phyloP scores from a whole-genome alignment of 805 yeast species.

The Candida mattraensis region DNA sequence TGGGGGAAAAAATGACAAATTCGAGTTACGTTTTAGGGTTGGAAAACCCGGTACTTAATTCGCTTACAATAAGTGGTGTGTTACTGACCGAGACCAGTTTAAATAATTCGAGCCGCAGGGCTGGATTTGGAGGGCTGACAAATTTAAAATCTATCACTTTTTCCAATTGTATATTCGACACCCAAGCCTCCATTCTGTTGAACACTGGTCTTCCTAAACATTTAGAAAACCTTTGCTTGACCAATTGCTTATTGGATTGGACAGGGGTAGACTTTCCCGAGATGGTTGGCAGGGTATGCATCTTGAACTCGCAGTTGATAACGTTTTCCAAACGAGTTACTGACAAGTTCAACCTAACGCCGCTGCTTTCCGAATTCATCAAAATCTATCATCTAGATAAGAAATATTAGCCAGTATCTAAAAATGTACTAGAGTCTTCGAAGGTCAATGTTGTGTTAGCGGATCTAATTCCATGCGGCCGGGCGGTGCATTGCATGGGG shows the following conservation, averaged over 20 bases:
- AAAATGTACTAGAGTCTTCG: too few relatives aligned
- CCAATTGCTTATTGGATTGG: constrained; percentile 17
- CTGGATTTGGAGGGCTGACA: constrained; percentile 8
- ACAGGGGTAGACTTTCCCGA: constrained; percentile 6
- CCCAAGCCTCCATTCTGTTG: constrained; percentile 7
- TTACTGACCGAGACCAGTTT: constrained; percentile 6
- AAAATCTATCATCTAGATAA: constrained; percentile 19
- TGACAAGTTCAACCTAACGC: constrained; percentile 10
- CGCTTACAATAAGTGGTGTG: constrained; percentile 14
- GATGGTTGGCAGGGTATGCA: constrained; percentile 14
- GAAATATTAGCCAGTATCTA: too few relatives aligned
- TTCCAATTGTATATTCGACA: constrained; percentile 15
- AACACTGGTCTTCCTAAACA: constrained; percentile 14
- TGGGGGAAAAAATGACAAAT: constrained; percentile 13
- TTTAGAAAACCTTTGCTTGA: constrained; percentile 15
- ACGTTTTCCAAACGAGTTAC: constrained; percentile 3
- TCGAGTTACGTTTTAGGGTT: constrained; percentile 15
- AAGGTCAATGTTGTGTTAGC: too few relatives aligned
- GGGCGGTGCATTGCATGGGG: too few relatives aligned
- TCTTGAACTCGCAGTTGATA: constrained; percentile 12
- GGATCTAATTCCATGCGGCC: too few relatives aligned
- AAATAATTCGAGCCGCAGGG: neutral
- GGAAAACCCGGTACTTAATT: constrained; percentile 6
- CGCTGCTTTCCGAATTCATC: constrained; percentile 19
- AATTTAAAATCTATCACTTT: constrained; percentile 15